Base-by-base conservation (phyloP, 2,329 filamentous ascomycete genomes). In the Septoria linicola region DNA sequence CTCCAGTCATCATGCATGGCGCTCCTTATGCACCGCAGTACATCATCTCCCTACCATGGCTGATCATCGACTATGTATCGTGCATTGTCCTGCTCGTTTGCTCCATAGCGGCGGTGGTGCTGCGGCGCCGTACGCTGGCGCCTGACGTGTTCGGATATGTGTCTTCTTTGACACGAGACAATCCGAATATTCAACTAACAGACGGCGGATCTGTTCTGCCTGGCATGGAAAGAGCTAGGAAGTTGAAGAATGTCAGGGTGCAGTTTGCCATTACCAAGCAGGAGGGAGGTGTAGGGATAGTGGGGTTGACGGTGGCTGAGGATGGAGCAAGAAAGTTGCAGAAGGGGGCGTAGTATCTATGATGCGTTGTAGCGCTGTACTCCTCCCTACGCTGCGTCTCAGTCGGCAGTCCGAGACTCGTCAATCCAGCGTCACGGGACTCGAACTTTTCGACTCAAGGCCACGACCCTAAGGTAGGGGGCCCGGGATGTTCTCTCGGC, bases 91-190 rank as follows among this genome's bases (percentile, higher is more conserved):
- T 41, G 3, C 39, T 41, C 10, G 39, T 8, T 13, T 20, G 16
- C 2, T 41, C 39, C 7, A 41, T 41, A 13, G 6, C 25, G 20
- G 39, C 39, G 3, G 21, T 41, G 6, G 21, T 41, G 1, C 13
- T 41, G 11, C 11, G 39, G 2, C 8, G 23, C 21, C 25, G 39
- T 27, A 41, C 39, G 11, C 39, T 41, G 21, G 39, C 39, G 14
- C 39, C 39, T 7, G 39, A 41, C 14, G 6, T 41, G 4, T 41
- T 41, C 11, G 39, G 39, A 21, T 41, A 41, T 27, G 39, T 41
- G 3, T 41, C 39, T 8, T 41, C 39, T 25, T 41, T 41, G 39
- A 41, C 39, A 41, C 6, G 39, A 13, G 39, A 41, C 14, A 41
- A 41, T 14, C 39, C 39, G 6, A 21, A 41, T n/a, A 21, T 41